Conservation (phyloP, 148 eudicot species). For the Silene conica region DNA sequence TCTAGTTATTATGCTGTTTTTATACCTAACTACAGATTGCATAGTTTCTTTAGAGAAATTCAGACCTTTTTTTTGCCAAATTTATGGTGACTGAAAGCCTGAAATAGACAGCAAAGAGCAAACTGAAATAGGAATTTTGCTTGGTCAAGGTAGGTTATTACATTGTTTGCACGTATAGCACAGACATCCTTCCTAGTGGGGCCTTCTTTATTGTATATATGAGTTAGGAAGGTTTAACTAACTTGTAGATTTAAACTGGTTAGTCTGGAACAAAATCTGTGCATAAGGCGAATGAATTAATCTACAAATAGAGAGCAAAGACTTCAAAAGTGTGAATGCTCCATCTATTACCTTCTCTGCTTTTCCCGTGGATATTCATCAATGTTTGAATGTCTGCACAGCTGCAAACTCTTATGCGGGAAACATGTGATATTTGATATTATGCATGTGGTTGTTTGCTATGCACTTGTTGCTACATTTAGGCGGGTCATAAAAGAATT, state of each 20-base stretch:
- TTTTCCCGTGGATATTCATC: background rate
- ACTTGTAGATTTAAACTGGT: background rate
- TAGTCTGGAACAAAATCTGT: background rate
- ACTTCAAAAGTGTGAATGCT: background rate
- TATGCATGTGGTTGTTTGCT: background rate
- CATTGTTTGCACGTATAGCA: background rate
- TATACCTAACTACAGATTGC: background rate
- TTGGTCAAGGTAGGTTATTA: background rate
- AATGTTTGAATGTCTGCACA: background rate
- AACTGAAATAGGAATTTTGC: background rate
- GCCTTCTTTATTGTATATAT: background rate
- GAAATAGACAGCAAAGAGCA: background rate
- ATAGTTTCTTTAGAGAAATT: background rate
- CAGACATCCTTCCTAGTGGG: background rate
- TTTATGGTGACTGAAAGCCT: background rate
- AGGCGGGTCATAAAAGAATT: background rate
- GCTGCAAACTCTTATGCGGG: background rate
- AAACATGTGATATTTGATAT: no score
- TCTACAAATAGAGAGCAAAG: background rate
- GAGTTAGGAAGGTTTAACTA: background rate
- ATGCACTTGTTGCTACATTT: background rate
- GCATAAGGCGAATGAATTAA: background rate
- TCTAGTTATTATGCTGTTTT: background rate
- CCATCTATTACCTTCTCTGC: background rate
- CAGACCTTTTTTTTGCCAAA: background rate